Percentiles rank a stretch among this genome's conserved stretches.
These are phyloP conservation scores for Neolecta irregularis DNA, from an alignment of 1,139 yeast genomes.

Conservation along the genomic window DNA sequence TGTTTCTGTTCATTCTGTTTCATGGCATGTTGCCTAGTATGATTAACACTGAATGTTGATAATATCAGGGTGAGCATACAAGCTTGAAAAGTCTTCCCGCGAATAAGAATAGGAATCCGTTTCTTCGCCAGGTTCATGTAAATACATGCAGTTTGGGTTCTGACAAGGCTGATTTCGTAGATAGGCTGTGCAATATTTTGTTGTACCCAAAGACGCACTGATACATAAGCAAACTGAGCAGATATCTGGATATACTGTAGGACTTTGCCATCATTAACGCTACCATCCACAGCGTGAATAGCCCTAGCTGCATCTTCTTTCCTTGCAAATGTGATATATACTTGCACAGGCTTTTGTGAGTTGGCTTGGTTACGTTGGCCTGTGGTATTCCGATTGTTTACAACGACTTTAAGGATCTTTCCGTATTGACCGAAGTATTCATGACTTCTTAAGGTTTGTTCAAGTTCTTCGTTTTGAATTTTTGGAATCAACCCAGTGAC, in stretches of 20 bases:
- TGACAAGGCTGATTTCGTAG: conserved; percentile 93
- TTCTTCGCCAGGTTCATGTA: conserved; percentile 98
- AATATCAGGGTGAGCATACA: conserved; percentile 46
- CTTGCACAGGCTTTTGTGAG: conserved; percentile 67
- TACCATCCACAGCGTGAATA: conserved; percentile 86
- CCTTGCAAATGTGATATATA: conserved; percentile 80
- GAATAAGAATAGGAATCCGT: conserved; percentile 72
- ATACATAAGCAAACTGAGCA: conserved; percentile 16
- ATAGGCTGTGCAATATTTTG: conserved; percentile 92
- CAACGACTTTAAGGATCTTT: conserved; percentile 82
- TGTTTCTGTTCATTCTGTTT: conserved; percentile 10
- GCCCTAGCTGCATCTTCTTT: conserved; percentile 93
- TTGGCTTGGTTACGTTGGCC: conserved; percentile 1
- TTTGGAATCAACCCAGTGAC: conserved; percentile 93
- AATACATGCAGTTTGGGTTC: conserved; percentile 96
- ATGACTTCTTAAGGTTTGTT: conserved; percentile 69
- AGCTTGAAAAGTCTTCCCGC: conserved; percentile 77
- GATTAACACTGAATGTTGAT: background rate
- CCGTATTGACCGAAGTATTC: conserved; percentile 97
- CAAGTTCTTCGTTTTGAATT: conserved; percentile 76
- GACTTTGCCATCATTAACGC: conserved; percentile 74
- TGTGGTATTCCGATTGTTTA: conserved; percentile 49
- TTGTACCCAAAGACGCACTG: conserved; percentile 94
- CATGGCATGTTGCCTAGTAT: conserved; percentile 5
- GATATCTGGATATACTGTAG: conserved; percentile 25